Evolutionary conservation across 148 eudicot species (phyloP).

Genomic region (Oxyria digyna): DNA sequence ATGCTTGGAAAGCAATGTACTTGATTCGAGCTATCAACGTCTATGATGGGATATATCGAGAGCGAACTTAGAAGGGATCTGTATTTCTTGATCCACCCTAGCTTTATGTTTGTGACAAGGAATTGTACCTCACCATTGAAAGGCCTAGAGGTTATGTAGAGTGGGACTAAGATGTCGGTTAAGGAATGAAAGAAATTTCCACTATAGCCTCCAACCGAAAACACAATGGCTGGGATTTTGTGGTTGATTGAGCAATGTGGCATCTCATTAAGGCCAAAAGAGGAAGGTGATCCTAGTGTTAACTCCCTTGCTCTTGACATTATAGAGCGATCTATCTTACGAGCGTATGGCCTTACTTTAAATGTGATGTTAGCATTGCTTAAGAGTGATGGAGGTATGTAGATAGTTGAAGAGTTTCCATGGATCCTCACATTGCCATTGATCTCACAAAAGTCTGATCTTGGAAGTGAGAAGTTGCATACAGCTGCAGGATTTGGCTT

Average conservation of each 20-base stretch:
- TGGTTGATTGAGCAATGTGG: constrained; percentile 17
- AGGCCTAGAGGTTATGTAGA: constrained; percentile 15
- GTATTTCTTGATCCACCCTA: constrained; percentile 29
- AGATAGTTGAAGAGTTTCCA: constrained; percentile 44
- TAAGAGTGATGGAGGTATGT: constrained; percentile 13
- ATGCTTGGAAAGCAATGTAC: constrained; percentile 37
- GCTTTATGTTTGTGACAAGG: constrained; percentile 16
- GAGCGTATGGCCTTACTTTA: not conserved
- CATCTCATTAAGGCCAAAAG: not conserved
- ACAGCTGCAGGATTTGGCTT: constrained; percentile 12
- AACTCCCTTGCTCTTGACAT: constrained; percentile 1
- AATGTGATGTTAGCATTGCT: not conserved
- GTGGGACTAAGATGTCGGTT: constrained; percentile 23
- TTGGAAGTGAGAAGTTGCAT: constrained; percentile 26
- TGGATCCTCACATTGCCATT: constrained; percentile 36
- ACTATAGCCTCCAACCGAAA: constrained; percentile 24
- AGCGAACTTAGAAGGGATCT: constrained; percentile 21
- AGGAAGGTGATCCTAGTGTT: constrained; percentile 4
- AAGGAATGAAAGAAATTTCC: constrained; percentile 25
- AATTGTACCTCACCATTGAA: constrained; percentile 30
- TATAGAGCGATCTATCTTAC: not conserved
- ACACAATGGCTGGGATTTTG: constrained; percentile 19
- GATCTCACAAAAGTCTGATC: constrained; percentile 45
- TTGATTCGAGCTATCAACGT: constrained; percentile 23
- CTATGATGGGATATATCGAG: constrained; percentile 32